Conservation (phyloP, 2,329 filamentous ascomycete species). For the Colletotrichum higginsianum region DNA sequence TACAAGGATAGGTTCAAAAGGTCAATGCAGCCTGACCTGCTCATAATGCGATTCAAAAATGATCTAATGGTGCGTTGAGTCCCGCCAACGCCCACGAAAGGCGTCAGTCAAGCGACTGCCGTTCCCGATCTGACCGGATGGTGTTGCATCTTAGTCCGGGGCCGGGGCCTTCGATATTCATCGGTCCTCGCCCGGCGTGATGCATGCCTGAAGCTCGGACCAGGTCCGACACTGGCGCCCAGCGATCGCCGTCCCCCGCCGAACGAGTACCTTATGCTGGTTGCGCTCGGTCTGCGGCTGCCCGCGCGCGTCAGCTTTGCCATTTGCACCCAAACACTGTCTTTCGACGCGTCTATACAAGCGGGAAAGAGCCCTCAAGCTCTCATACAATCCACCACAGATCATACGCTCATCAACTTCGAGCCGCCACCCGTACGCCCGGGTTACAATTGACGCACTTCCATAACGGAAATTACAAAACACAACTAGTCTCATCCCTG, state of each 20-base stretch:
- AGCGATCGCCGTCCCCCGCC: slow-evolving; percentile 32
- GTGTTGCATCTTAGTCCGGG: neutral
- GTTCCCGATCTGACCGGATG: neutral
- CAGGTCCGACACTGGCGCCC: slow-evolving; percentile 6
- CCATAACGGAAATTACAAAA: too few species aligned
- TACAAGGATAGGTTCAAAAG: too few species aligned
- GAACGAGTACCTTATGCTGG: slow-evolving; percentile 19
- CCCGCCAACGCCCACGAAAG: neutral
- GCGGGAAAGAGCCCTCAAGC: slow-evolving; percentile 18
- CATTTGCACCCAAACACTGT: slow-evolving; percentile 14
- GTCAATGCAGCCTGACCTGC: neutral
- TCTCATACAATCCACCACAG: neutral
- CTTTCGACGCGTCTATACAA: slow-evolving; percentile 30
- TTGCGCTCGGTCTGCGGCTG: slow-evolving; percentile 29
- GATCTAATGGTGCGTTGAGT: too few species aligned
- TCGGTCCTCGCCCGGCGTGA: neutral
- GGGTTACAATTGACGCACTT: neutral
- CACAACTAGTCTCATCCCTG: neutral
- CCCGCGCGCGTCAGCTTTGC: slow-evolving; percentile 19
- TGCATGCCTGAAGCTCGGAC: slow-evolving; percentile 7
- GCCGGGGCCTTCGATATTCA: neutral
- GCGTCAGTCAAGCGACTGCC: neutral
- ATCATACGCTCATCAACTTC: neutral
- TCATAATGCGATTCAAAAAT: too few species aligned
- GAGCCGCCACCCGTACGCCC: neutral